phyloP scores from a whole-genome alignment of 1,284 basidiomycete species.

The Veloboletus limbatus region DNA sequence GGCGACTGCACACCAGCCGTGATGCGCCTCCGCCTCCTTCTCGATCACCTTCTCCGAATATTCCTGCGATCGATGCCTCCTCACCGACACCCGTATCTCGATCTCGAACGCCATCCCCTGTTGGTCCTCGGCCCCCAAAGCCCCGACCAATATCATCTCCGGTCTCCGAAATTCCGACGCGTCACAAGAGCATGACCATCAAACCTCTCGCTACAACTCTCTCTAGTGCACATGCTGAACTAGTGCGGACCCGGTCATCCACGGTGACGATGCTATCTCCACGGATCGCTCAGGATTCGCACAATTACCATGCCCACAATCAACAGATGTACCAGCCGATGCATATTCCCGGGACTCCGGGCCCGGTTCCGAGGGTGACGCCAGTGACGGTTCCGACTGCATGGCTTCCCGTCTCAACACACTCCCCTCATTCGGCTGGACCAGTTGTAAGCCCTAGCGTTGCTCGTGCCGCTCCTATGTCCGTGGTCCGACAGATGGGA shows the following conservation, averaged over 20 bases:
- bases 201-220: constrained; percentile 23
- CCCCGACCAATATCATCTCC: constrained; percentile 37
- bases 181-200: constrained; percentile 33
- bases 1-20: constrained; percentile 14
- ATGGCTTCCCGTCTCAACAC: constrained; percentile 18
- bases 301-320: constrained; percentile 35
- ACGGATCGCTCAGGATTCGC: constrained; percentile 32
- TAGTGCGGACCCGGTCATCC: constrained; percentile 27
- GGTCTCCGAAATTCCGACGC: constrained; percentile 24
- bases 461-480: constrained; percentile 10
- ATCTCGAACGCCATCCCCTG: constrained; percentile 48
- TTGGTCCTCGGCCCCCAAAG: constrained; percentile 42
- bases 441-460: constrained; percentile 13
- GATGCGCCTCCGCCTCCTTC: constrained; percentile 30
- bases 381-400: constrained; percentile 8
- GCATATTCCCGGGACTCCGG: constrained; percentile 25
- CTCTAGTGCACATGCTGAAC: constrained; percentile 23
- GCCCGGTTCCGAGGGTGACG: constrained; percentile 5
- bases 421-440: constrained; percentile 9
- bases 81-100: constrained; percentile 31
- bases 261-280: constrained; percentile 30
- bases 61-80: constrained; percentile 20
- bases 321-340: constrained; percentile 35
- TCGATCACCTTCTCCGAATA: constrained; percentile 35
- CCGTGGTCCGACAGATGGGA: constrained; percentile 10